Percentiles rank a stretch among this genome's conserved stretches.
Conservation (phyloP, 345 rosid species). For the Boechera divaricarpa region DNA sequence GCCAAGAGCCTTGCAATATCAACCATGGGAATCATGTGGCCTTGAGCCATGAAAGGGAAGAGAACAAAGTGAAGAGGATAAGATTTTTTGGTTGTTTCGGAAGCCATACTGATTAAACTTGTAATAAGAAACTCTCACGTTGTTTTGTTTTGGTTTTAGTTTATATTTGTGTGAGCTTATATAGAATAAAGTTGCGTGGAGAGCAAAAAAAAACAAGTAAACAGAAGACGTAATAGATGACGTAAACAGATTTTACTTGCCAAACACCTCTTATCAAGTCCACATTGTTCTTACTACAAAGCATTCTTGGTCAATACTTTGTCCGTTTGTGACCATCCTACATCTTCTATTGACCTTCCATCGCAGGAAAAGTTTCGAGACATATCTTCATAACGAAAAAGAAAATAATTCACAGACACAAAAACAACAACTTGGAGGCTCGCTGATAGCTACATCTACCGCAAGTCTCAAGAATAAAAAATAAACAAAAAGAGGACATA, state of each 20-base stretch:
- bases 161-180: conserved; percentile 21
- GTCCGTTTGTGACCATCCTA: conserved; percentile 31
- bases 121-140: neutral
- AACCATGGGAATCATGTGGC: conserved; percentile 63
- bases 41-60: conserved; percentile 67
- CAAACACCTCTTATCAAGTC: conserved; percentile 9
- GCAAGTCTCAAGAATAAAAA: neutral
- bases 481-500: neutral
- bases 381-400: neutral
- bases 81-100: neutral
- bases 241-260: conserved; percentile 30
- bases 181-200: conserved; percentile 26
- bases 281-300: conserved; percentile 21
- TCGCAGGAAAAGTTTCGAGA: neutral
- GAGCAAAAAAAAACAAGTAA: neutral
- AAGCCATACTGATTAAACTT: neutral
- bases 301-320: conserved; percentile 29
- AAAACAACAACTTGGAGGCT: conserved; percentile 1
- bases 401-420: neutral
- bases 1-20: conserved; percentile 61
- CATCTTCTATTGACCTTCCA: conserved; percentile 2
- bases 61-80: conserved; percentile 50
- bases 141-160: conserved; percentile 28
- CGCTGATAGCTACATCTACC: neutral
- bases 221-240: conserved; percentile 37